phyloP scores from a whole-genome alignment of 1,284 basidiomycete genomes.

The Takashimella koratensis region DNA sequence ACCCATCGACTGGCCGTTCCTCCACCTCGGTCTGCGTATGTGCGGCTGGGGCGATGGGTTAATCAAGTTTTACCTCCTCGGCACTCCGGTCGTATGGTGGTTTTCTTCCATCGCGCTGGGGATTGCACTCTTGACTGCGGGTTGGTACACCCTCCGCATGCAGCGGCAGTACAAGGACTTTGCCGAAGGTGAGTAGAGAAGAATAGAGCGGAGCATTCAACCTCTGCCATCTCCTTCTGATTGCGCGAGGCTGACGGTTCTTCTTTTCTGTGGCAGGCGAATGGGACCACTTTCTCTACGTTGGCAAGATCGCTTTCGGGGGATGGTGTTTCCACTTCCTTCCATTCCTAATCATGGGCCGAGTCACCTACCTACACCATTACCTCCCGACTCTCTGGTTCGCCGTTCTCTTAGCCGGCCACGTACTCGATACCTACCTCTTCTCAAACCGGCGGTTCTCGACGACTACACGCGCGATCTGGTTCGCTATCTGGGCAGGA shows the following conservation, averaged over 20 bases:
- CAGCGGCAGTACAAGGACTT: constrained; percentile 91
- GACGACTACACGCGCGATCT: constrained; percentile 63
- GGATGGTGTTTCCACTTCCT: constrained; percentile 91
- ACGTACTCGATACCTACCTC: constrained; percentile 87
- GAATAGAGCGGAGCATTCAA: background rate
- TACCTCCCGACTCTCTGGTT: constrained; percentile 91
- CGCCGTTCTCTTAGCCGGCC: constrained; percentile 84
- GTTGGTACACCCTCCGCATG: constrained; percentile 71
- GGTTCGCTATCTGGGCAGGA: constrained; percentile 62
- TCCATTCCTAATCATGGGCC: constrained; percentile 94
- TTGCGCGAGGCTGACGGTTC: no score
- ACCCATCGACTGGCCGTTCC: constrained; percentile 90
- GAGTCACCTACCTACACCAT: constrained; percentile 56
- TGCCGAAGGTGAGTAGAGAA: constrained; percentile 62
- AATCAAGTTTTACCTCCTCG: constrained; percentile 90
- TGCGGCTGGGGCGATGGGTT: constrained; percentile 90
- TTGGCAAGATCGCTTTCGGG: constrained; percentile 81
- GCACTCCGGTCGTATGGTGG: constrained; percentile 94
- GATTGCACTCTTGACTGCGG: constrained; percentile 57
- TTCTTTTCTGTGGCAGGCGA: constrained; percentile 54
- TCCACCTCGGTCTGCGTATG: constrained; percentile 87
- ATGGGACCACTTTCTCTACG: constrained; percentile 93
- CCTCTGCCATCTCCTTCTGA: no score
- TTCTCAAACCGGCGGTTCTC: constrained; percentile 67
- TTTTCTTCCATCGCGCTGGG: constrained; percentile 65